phyloP scores from a whole-genome alignment of 768 basidiomycete genomes.

The Rubroboletus pulcherrimus region DNA sequence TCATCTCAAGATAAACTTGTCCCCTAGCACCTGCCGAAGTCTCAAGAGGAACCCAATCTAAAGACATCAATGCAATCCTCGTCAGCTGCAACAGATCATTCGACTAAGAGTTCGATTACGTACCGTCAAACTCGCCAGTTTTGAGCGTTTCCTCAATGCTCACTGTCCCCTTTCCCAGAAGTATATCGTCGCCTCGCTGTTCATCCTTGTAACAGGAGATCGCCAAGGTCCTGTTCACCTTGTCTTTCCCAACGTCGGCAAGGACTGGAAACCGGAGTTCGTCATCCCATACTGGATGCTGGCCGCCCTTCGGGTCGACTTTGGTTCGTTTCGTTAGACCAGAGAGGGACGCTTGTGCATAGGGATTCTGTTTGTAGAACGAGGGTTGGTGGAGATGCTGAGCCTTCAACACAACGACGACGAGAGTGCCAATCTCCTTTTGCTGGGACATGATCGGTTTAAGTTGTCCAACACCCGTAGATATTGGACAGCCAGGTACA shows the following conservation, averaged over 20 bases:
- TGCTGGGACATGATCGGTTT: constrained; percentile 23
- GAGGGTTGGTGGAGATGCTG: constrained; percentile 79
- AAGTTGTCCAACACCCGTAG: not conserved
- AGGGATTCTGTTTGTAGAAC: constrained; percentile 91
- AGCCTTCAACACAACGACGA: constrained; percentile 83
- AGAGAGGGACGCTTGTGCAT: constrained; percentile 58
- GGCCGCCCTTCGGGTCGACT: constrained; percentile 81
- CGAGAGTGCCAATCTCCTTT: constrained; percentile 71
- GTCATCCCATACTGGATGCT: constrained; percentile 91
- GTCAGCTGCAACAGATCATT: constrained; percentile 2
- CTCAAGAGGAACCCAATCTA: constrained; percentile 68
- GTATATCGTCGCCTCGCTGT: constrained; percentile 60
- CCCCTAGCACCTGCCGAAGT: constrained; percentile 67
- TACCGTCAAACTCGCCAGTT: constrained; percentile 91
- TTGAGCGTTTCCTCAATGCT: constrained; percentile 76
- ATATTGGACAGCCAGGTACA: not conserved
- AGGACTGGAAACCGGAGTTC: constrained; percentile 77
- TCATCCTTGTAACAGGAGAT: constrained; percentile 83
- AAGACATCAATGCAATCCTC: not conserved
- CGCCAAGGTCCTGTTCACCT: constrained; percentile 51
- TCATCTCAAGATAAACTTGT: constrained; percentile 90
- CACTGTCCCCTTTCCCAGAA: constrained; percentile 70
- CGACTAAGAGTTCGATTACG: constrained; percentile 24
- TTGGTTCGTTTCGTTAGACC: constrained; percentile 65
- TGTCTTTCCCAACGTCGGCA: constrained; percentile 51